Base-by-base conservation (phyloP, 495 filamentous ascomycete species). In the Zalerion maritima region DNA sequence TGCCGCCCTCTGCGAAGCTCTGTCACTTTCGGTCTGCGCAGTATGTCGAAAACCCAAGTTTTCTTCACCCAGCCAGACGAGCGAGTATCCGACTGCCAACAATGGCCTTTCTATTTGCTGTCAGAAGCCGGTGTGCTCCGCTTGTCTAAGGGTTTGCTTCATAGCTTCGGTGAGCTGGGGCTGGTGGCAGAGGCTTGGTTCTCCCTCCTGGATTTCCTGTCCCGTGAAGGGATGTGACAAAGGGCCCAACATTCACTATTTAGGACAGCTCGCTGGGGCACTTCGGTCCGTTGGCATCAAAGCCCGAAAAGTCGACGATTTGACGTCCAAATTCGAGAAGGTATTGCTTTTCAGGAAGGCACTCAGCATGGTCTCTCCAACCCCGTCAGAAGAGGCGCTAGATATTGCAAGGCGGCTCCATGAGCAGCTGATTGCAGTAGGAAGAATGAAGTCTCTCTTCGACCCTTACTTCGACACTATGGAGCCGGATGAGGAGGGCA, bases 101-200 rank as follows among this genome's bases (percentile, higher is more conserved):
- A 5, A 3, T 6, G 7, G 25, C 6, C 25, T 4, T 27, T 5
- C 5, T 16, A 5, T 5, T 14, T 17, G 25, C 25, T 6, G 24
- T 26, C 24, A 14, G 4, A n/a, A 14, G 24, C 24, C 24, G 24
- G 10, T 4, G 15, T 14, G 24, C 4, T 14, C 6, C 12, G 9
- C 9, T 8, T 43, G 40, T 12, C 31, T 32, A 8, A 10, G 22
- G 4, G n/a, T 7, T 1, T 24, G 21, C 13, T 11, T 38, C 6
- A 9, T 15, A 14, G 7, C 16, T 2, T 22, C 22, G 8, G 26
- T 43, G 12, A 11, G 3, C 8, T 28, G 9, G 5, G 36, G 31
- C 20, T 43, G 27, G 26, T 43, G 40, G 40, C 17, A 28, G n/a
- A 18, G 29, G 11, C 31, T 39, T 12, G 31, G 24, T n/a, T 33